Conservation (phyloP, 2,329 filamentous ascomycete species). For the Hymenoscyphus infarciens region DNA sequence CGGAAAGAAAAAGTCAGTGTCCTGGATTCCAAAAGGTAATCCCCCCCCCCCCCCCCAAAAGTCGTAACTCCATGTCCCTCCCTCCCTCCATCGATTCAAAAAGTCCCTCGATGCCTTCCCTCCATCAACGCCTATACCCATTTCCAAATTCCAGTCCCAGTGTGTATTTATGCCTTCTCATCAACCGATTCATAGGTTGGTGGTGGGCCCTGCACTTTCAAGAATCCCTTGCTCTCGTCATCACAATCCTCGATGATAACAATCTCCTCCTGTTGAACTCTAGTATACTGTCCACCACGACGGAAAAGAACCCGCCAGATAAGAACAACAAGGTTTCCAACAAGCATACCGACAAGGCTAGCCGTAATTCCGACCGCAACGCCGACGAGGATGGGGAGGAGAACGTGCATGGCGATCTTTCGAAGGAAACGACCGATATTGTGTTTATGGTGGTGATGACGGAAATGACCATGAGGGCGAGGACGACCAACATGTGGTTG, state of each 20-base stretch:
- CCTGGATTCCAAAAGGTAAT: no score
- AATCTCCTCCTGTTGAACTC: slow-evolving; percentile 26
- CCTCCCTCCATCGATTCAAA: no score
- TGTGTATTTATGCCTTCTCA: slow-evolving; percentile 3
- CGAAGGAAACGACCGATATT: slow-evolving; percentile 48
- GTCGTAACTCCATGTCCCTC: no score
- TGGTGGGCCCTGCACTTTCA: slow-evolving; percentile 29
- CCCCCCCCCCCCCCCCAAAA: no score
- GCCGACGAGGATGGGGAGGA: slow-evolving; percentile 66
- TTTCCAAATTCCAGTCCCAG: not conserved
- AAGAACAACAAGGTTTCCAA: slow-evolving; percentile 59
- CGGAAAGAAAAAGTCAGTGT: no score
- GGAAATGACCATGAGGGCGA: slow-evolving; percentile 27
- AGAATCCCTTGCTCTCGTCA: slow-evolving; percentile 29
- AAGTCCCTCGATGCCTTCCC: not conserved
- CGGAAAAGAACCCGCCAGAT: slow-evolving; percentile 54
- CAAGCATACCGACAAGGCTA: slow-evolving; percentile 63
- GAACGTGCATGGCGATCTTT: slow-evolving; percentile 57
- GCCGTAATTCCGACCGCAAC: slow-evolving; percentile 65
- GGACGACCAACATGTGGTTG: slow-evolving; percentile 23
- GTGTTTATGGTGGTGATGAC: slow-evolving; percentile 37
- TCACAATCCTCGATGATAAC: slow-evolving; percentile 16
- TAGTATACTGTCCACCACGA: slow-evolving; percentile 34
- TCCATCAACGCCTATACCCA: not conserved
- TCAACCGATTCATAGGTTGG: slow-evolving; percentile 26